phyloP scores from a whole-genome alignment of 352 stramenopile genomes.

The Halophytophthora polymorphica region DNA sequence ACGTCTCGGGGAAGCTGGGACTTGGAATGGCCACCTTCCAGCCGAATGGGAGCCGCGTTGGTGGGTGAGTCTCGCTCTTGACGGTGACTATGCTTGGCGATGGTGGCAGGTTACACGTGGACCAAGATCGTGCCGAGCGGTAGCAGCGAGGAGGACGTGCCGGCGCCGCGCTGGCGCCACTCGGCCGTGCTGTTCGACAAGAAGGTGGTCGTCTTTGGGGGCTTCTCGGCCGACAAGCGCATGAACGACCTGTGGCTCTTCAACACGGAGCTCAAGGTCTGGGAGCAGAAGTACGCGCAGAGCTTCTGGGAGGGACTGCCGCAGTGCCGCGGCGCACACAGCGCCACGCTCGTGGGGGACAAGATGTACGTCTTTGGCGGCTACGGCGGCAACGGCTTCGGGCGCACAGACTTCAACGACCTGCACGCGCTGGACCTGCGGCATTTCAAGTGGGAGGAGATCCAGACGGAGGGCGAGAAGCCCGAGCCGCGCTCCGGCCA shows the following conservation, averaged over 20 bases:
- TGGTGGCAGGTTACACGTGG: slow-evolving; percentile 58
- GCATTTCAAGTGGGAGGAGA: slow-evolving; percentile 90
- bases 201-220: slow-evolving; percentile 93
- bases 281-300: slow-evolving; percentile 89
- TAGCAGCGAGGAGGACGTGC: slow-evolving; percentile 50
- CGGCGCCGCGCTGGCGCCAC: slow-evolving; percentile 81
- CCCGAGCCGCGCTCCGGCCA: slow-evolving; percentile 93
- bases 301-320: slow-evolving; percentile 89
- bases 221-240: slow-evolving; percentile 90
- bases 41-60: no score
- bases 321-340: slow-evolving; percentile 91
- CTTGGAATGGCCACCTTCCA: no score
- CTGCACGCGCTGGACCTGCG: slow-evolving; percentile 90
- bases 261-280: slow-evolving; percentile 91
- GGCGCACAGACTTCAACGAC: slow-evolving; percentile 95
- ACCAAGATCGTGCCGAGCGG: slow-evolving; percentile 17
- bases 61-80: no score
- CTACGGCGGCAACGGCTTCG: slow-evolving; percentile 95
- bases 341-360: slow-evolving; percentile 79
- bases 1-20: no score
- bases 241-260: slow-evolving; percentile 98
- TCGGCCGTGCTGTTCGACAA: slow-evolving; percentile 79
- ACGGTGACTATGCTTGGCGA: not conserved
- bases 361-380: slow-evolving; percentile 95
- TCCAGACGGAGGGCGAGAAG: slow-evolving; percentile 83